Percentiles rank a stretch among this genome's conserved stretches.
Evolutionary conservation across 257 asterid species (phyloP).

Genomic region (Salvia splendens): DNA sequence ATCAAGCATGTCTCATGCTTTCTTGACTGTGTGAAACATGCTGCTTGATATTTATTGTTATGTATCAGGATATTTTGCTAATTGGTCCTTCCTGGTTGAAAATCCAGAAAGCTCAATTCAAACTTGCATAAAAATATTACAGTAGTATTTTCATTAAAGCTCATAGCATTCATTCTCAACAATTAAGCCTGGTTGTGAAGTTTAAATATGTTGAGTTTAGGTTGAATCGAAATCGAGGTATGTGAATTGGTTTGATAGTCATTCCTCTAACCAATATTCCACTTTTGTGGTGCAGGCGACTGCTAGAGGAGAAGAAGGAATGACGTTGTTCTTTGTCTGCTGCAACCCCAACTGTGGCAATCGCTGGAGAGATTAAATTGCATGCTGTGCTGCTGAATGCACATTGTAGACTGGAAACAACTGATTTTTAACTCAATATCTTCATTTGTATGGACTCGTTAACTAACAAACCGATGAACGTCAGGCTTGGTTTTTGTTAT

Average conservation of each 20-base stretch:
- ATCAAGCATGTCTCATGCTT: neutral
- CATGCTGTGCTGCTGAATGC: neutral
- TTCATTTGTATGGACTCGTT: neutral
- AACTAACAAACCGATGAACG: neutral
- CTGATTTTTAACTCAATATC: slow-evolving; percentile 20
- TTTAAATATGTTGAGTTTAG: neutral
- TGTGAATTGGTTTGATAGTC: neutral
- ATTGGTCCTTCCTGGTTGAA: slow-evolving; percentile 1
- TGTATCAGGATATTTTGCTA: neutral
- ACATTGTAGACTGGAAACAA: slow-evolving; percentile 20
- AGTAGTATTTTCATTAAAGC: neutral
- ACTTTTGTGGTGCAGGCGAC: slow-evolving; percentile 65
- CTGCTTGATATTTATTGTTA: neutral
- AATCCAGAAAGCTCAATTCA: neutral
- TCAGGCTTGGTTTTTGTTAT: neutral
- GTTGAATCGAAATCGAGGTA: neutral
- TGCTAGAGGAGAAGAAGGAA: slow-evolving; percentile 95
- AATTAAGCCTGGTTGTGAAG: neutral
- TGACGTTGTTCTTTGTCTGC: slow-evolving; percentile 93
- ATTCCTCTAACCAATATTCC: neutral
- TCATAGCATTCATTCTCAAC: neutral
- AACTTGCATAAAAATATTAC: neutral
- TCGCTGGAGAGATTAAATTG: slow-evolving; percentile 83
- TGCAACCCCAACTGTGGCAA: slow-evolving; percentile 90
- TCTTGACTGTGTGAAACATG: neutral